A percentile compares a stretch with the other conserved stretches of the same genome.
Evolutionary conservation across 2,329 filamentous ascomycete genomes (phyloP).

Genomic region (Xylariomycetidae sp.): DNA sequence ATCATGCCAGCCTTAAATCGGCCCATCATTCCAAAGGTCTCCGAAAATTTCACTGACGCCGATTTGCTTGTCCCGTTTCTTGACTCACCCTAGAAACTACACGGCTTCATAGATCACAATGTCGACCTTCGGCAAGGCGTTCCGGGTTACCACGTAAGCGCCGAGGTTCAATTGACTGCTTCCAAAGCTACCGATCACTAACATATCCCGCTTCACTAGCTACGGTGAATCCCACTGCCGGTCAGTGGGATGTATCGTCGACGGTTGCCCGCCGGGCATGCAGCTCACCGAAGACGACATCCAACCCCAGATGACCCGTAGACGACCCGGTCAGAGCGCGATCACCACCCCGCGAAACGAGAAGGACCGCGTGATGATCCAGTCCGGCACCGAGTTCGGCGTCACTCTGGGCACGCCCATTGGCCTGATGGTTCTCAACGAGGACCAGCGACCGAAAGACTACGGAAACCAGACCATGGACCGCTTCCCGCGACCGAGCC

Average conservation of each 20-base stretch:
- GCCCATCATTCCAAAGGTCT: too few species aligned
- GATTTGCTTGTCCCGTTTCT: too few species aligned
- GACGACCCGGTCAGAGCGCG: constrained; percentile 80
- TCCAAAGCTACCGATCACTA: too few species aligned
- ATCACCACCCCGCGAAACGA: constrained; percentile 92
- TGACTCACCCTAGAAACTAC: too few species aligned
- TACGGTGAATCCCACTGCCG: constrained; percentile 88
- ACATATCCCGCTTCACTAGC: constrained; percentile 33
- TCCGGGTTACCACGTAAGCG: constrained; percentile 74
- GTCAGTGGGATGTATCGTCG: constrained; percentile 90
- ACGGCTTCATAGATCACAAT: too few species aligned
- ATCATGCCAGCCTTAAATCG: too few species aligned
- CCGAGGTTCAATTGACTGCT: constrained; percentile 5
- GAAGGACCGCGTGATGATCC: constrained; percentile 85
- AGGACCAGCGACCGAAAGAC: constrained; percentile 89
- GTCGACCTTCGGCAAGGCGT: constrained; percentile 83
- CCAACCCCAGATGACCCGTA: constrained; percentile 88
- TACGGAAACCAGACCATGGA: constrained; percentile 90
- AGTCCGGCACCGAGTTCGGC: constrained; percentile 87
- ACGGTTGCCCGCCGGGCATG: constrained; percentile 85
- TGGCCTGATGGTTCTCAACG: constrained; percentile 77
- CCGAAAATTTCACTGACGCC: too few species aligned
- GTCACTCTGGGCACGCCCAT: constrained; percentile 89
- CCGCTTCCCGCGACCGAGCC: constrained; percentile 80
- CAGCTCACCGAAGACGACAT: constrained; percentile 79